Evolutionary conservation across 441 rosid genomes (phyloP), one percentile per base, ranked within the genome.

Genomic region (Populus trichocarpa): DNA sequence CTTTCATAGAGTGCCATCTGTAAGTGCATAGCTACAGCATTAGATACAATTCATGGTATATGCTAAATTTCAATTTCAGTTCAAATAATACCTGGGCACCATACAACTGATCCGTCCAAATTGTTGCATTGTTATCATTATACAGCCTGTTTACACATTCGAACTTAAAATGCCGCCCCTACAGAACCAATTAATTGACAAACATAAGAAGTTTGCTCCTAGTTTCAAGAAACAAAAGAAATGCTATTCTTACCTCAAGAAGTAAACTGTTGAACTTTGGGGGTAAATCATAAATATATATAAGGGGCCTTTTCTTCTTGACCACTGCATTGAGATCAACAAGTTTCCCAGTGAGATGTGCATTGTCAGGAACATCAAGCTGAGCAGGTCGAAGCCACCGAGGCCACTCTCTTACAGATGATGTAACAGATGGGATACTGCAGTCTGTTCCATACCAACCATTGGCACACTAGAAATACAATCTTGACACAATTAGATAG

Each of bases 1-100:
- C 93, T 96, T 87, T 96, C 99, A 82, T 96, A 96, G 69, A 96
- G 77, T 76, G 98, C 97, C 91, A 94, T 91, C 99, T 96, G 89
- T 80, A 80, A 78, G 67, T 36, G 50, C 74, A 69, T 25, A 78
- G 35, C 28, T 76, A 22, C 26, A 28, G 40, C 22, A n/a, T 35
- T 61, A 77, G 69, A 50, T 70, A 59, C 22, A 40, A 30, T 79
- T 77, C 57, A 72, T 38, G 64, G 73, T 72, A 32, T 36, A 59
- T 35, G 74, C 70, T 70, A 30, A 70, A 57, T 73, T 67, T 16
- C 72, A 20, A 65, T 67, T 72, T 70, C 16, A 75, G 69, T 46
- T 81, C 57, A 80, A 70, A 70, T 1, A 78, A 53, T 89, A 92
- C 99, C 99, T 96, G 97, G 78, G 97, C 84, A 75, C 99, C 98